Percentiles rank a stretch among this genome's conserved stretches.
Conservation (phyloP, 257 asterid genomes). For the Solanum chmielewskii region DNA sequence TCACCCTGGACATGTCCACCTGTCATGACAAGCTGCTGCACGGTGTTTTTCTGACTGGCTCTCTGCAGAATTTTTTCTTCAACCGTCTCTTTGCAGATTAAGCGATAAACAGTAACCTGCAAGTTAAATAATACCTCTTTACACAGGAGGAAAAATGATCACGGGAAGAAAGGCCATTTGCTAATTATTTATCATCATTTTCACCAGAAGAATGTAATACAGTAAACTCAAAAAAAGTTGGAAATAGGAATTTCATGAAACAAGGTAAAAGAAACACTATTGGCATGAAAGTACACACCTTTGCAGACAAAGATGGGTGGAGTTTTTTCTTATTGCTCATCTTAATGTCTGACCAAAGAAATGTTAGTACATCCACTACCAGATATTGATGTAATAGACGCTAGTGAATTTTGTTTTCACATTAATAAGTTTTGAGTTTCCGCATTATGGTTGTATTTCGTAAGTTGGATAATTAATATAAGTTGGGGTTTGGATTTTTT, state of each 20-base stretch:
- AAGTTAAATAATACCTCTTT: not conserved
- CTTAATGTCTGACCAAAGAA: not conserved
- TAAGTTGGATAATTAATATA: too few species aligned
- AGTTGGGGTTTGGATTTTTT: too few species aligned
- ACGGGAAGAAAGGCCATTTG: not conserved
- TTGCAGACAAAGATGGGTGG: not conserved
- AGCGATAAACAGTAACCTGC: slow-evolving; percentile 89
- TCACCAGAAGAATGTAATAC: not conserved
- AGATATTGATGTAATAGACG: not conserved
- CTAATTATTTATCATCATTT: not conserved
- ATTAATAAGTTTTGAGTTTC: too few species aligned
- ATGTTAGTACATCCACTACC: not conserved
- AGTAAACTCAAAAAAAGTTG: not conserved
- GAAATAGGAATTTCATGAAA: not conserved
- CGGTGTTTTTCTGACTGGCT: slow-evolving; percentile 93
- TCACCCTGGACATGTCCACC: slow-evolving; percentile 99
- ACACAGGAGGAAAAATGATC: not conserved
- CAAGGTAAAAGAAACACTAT: not conserved
- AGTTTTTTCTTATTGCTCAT: not conserved
- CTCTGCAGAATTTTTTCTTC: slow-evolving; percentile 93
- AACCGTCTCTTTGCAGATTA: slow-evolving; percentile 87
- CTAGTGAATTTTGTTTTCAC: too few species aligned
- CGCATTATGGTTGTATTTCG: too few species aligned
- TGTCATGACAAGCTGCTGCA: slow-evolving; percentile 98
- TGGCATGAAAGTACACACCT: not conserved